phyloP scores from a whole-genome alignment of 176 grass and related monocot genomes.

The Aegilops bicornis region DNA sequence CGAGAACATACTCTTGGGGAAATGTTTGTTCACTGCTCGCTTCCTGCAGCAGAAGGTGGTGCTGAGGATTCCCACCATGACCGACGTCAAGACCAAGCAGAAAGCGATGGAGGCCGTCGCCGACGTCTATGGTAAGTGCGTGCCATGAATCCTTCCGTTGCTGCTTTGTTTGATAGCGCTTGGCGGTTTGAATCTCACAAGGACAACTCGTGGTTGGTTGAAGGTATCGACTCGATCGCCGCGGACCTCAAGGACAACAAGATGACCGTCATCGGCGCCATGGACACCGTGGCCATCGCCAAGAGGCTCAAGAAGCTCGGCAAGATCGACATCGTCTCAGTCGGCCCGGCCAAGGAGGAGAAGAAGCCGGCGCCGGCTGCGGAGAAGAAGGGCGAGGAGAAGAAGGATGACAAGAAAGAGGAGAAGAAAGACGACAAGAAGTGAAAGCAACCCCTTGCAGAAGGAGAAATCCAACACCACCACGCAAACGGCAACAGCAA shows the following conservation, averaged over 20 bases:
- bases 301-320: constrained; percentile 85
- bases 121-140: constrained; percentile 50
- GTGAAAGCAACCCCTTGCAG: constrained; percentile 18
- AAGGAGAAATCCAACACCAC: not conserved
- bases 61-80: constrained; percentile 67
- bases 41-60: constrained; percentile 64
- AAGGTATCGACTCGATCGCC: constrained; percentile 82
- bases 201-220: not conserved
- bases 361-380: constrained; percentile 42
- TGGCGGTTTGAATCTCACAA: not conserved
- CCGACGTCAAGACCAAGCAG: constrained; percentile 77
- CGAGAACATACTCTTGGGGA: not conserved
- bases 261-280: constrained; percentile 77
- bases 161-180: not conserved
- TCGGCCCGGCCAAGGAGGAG: constrained; percentile 82
- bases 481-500: not conserved
- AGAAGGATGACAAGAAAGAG: constrained; percentile 55
- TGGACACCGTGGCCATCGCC: constrained; percentile 75
- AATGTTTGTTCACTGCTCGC: not conserved
- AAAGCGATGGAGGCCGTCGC: constrained; percentile 83
- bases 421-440: constrained; percentile 35
- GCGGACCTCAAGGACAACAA: constrained; percentile 84
- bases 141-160: rapidly evolving
- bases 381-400: constrained; percentile 15
- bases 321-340: constrained; percentile 76